These are phyloP conservation scores for Thalassiosira exigua DNA, from an alignment of 352 stramenopile species.

Conservation along the genomic window DNA sequence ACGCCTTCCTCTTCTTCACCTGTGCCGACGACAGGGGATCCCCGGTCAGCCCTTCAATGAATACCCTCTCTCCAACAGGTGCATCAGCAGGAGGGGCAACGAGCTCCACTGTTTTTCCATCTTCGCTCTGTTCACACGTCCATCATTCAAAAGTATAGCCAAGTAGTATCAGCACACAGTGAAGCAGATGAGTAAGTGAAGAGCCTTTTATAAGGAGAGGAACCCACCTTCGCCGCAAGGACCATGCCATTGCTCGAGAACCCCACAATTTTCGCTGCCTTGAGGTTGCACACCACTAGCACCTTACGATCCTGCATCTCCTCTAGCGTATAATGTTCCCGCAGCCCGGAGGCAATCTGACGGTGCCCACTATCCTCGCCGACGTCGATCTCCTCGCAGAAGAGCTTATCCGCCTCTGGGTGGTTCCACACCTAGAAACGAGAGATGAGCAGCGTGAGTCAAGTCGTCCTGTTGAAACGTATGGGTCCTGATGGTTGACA, in stretches of 20 bases:
- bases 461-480: not conserved
- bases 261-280: slow-evolving; percentile 93
- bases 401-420: slow-evolving; percentile 92
- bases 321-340: slow-evolving; percentile 92
- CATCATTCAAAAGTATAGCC: slow-evolving; percentile 2
- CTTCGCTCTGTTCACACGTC: slow-evolving; percentile 42
- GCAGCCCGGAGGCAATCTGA: slow-evolving; percentile 96
- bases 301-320: slow-evolving; percentile 96
- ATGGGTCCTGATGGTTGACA: slow-evolving; percentile 2
- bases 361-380: slow-evolving; percentile 88
- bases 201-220: not conserved
- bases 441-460: not conserved
- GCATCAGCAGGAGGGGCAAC: slow-evolving; percentile 74
- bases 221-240: slow-evolving; percentile 76
- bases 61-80: slow-evolving; percentile 79
- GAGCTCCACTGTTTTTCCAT: slow-evolving; percentile 77
- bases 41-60: slow-evolving; percentile 77
- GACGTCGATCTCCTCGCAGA: slow-evolving; percentile 99
- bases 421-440: slow-evolving; percentile 86
- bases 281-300: slow-evolving; percentile 98
- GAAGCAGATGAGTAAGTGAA: no score
- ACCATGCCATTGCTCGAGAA: slow-evolving; percentile 85
- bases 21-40: slow-evolving; percentile 79
- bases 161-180: no score
- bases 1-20: slow-evolving; percentile 86